phyloP scores from a whole-genome alignment of 169 alveolate species.

The Cryptosporidium felis region DNA sequence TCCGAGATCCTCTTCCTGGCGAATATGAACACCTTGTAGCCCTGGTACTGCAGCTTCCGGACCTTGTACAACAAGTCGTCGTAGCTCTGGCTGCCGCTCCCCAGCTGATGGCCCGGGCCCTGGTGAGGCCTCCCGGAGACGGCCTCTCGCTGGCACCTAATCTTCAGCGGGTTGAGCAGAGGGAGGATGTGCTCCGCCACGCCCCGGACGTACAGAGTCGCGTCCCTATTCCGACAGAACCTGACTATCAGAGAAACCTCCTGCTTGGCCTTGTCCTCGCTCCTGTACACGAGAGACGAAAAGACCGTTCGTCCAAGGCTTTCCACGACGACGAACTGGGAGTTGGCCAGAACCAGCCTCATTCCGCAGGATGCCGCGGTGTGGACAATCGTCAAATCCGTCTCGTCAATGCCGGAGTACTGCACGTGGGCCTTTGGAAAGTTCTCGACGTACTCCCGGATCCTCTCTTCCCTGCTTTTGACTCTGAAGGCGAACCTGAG shows the following conservation, averaged over 20 bases:
- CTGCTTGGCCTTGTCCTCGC: conserved; percentile 32
- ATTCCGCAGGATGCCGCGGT: conserved; percentile 69
- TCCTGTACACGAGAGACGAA: conserved; percentile 48
- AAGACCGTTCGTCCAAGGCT: conserved; percentile 56
- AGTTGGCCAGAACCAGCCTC: conserved; percentile 50
- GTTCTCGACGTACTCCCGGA: background rate
- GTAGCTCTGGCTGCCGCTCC: background rate
- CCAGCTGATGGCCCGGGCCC: background rate
- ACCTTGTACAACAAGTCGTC: conserved; percentile 18
- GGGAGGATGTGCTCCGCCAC: conserved; percentile 50
- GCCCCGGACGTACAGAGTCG: conserved; percentile 39
- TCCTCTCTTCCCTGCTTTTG: background rate
- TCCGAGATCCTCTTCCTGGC: conserved; percentile 37
- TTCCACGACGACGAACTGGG: conserved; percentile 57
- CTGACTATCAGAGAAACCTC: conserved; percentile 51
- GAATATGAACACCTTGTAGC: conserved; percentile 43
- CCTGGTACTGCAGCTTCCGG: conserved; percentile 34
- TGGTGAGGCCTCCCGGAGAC: background rate
- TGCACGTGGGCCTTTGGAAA: conserved; percentile 55
- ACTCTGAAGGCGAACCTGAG: conserved; percentile 10
- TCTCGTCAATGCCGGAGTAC: conserved; percentile 58
- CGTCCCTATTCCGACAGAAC: conserved; percentile 7
- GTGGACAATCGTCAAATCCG: conserved; percentile 53
- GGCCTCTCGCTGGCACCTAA: background rate
- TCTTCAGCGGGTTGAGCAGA: background rate